Evolutionary conservation across 495 filamentous ascomycete genomes (phyloP).

Genomic region (Letharia columbiana): DNA sequence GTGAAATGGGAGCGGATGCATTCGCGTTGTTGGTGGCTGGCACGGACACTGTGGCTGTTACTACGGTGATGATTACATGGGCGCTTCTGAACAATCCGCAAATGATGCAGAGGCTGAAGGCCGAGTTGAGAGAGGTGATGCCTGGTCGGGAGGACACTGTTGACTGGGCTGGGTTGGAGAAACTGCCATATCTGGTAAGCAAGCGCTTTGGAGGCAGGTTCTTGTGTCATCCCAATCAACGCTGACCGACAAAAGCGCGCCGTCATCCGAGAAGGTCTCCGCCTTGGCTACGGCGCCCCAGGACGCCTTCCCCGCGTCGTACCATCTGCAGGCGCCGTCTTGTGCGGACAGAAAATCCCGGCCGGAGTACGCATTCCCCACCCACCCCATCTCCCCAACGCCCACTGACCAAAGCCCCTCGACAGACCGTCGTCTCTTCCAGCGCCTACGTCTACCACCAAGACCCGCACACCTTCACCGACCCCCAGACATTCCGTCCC

Average conservation of each 20-base stretch:
- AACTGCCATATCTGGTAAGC: background rate
- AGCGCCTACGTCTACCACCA: constrained; percentile 20
- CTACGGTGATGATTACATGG: background rate
- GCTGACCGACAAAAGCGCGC: background rate
- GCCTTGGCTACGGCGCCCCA: background rate
- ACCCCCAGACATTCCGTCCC: constrained; percentile 32
- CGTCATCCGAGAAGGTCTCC: background rate
- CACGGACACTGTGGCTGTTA: background rate
- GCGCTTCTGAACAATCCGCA: background rate
- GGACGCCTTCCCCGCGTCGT: background rate
- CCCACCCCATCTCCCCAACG: background rate
- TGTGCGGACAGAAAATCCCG: background rate
- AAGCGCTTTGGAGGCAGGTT: background rate
- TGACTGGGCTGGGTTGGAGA: background rate
- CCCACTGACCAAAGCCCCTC: background rate
- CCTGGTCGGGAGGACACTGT: background rate
- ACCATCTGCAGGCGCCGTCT: background rate
- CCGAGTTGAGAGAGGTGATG: background rate
- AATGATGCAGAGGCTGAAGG: background rate
- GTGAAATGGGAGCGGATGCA: background rate
- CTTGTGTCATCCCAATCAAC: background rate
- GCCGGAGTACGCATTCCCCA: background rate
- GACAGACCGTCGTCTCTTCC: background rate
- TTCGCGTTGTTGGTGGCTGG: background rate
- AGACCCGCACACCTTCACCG: constrained; percentile 29